Percentiles rank a stretch among this genome's conserved stretches.
Evolutionary conservation across 2,329 filamentous ascomycete genomes (phyloP).

Genomic region (Talaromyces sp.): DNA sequence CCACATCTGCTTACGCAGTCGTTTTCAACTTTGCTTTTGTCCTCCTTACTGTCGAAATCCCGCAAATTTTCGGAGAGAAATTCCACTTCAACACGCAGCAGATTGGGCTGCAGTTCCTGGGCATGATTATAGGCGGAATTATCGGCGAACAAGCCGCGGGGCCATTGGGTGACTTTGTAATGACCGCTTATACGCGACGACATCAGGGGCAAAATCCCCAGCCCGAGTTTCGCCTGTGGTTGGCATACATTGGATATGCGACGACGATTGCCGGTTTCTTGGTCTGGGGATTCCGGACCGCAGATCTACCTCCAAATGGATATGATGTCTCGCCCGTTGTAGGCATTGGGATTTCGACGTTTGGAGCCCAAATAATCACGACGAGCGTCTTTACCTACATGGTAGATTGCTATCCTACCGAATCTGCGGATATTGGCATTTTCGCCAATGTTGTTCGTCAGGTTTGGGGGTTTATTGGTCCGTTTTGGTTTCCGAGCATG

Average conservation of each 20-base stretch:
- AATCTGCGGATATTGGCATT: background rate
- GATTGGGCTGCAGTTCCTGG: background rate
- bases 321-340: background rate
- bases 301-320: background rate
- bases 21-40: background rate
- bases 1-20: background rate
- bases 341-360: background rate
- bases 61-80: background rate
- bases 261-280: background rate
- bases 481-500: background rate
- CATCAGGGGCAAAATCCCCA: background rate
- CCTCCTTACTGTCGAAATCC: background rate
- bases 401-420: background rate
- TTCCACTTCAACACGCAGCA: background rate
- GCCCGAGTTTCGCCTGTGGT: background rate
- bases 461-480: background rate
- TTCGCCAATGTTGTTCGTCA: background rate
- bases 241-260: background rate
- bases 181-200: background rate
- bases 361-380: background rate
- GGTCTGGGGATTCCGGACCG: background rate
- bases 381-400: background rate
- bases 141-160: background rate
- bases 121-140: background rate
- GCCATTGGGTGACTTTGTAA: background rate